A percentile compares a stretch with the other conserved stretches of the same genome.
Conservation (phyloP, 2,329 filamentous ascomycete genomes). For the Bisporella sp. region DNA sequence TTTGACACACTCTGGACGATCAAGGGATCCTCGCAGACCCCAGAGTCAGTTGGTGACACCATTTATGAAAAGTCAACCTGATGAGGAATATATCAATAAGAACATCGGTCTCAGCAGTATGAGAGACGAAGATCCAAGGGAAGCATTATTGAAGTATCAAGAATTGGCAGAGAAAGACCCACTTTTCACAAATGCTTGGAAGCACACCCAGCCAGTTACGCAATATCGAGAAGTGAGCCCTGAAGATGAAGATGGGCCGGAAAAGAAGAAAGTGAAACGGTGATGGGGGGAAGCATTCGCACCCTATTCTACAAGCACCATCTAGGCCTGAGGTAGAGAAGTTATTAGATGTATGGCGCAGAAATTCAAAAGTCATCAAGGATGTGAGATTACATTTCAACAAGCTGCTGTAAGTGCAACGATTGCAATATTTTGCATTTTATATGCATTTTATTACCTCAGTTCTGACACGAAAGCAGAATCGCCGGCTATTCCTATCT, state of each 20-base stretch:
- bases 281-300: conserved; percentile 1
- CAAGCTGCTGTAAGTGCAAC: too few species aligned
- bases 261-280: conserved; percentile 54
- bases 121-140: conserved; percentile 92
- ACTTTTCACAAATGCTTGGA: conserved; percentile 91
- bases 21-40: conserved; percentile 75
- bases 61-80: conserved; percentile 83
- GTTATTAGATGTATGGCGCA: too few species aligned
- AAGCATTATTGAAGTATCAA: conserved; percentile 90
- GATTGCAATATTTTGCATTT: too few species aligned
- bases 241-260: conserved; percentile 64
- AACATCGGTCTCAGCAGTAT: conserved; percentile 86
- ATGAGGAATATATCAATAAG: conserved; percentile 81
- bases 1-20: conserved; percentile 69
- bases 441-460: too few species aligned
- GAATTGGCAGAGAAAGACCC: conserved; percentile 89
- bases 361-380: too few species aligned
- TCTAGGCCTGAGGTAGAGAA: too few species aligned
- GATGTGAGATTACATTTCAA: too few species aligned
- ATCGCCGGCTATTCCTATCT: too few species aligned
- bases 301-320: too few species aligned
- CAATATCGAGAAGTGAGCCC: conserved; percentile 88
- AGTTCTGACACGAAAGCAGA: too few species aligned
- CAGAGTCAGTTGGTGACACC: conserved; percentile 79
- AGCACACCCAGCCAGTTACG: conserved; percentile 82